Base-by-base conservation (phyloP, 352 stramenopile species). In the Saprolegnia parasitica region DNA sequence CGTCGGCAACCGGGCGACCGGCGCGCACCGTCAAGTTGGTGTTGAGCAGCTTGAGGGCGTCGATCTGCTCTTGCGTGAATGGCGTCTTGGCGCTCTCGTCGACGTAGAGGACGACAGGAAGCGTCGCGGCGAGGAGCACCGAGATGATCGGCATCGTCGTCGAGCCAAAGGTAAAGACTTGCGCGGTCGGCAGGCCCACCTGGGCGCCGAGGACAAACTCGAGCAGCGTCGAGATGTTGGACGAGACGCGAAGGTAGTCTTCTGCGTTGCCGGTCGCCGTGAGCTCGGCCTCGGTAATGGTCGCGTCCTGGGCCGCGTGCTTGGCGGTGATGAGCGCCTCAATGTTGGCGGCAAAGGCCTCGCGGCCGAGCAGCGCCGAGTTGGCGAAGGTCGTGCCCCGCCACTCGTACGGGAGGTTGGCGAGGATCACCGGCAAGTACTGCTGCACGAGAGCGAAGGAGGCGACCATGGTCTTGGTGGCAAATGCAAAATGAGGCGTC, bases 161-260 rank as follows among this genome's bases (percentile, higher is more conserved):
- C 20, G 63, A 70, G 4, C 63, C 46, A 61, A 70, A 70, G 4
- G 63, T 63, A 70, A 70, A 70, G 18, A 70, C 63, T 47, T 70
- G 63, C 18, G 42, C 42, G n/a, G 54, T 63, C 3, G 63, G 63
- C 4, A 70, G 11, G 10, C 20, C 35, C 6, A 63, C 54, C 20
- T 70, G 42, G 11, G 55, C 26, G 21, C 63, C 63, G 23, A 70
- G 63, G 16, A 62, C 21, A 39, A 70, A 52, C 29, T 70, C 63
- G 29, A 70, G 46, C 26, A 70, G 39, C 29, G 55, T 52, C 15
- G 63, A 70, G 39, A 70, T 70, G 26, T 70, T 70, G 11, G 63
- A 61, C 21, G 63, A 70, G 16, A 70, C 63, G n/a, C 63, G 63
- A 9, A 70, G 39, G 26, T 70, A 70, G 39, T 70, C 63, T 70